Base-by-base conservation (phyloP, 192 early-diverging fungal genomes). In the Mortierella antarctica region DNA sequence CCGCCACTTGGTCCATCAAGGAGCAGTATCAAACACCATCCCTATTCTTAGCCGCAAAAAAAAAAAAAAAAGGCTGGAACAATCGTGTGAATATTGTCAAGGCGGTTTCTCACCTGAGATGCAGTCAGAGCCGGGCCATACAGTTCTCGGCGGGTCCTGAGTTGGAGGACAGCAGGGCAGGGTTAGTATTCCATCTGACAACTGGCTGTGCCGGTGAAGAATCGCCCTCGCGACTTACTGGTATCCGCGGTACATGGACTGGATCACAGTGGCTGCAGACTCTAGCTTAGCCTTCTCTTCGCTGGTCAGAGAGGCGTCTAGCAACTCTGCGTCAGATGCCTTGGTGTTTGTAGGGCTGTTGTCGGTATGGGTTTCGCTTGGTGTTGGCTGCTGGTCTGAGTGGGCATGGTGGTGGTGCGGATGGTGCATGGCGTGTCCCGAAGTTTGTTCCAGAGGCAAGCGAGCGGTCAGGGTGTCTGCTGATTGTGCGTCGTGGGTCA, bases 161-260 rank as follows among this genome's bases (percentile, higher is more conserved):
- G 55, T 14, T 23, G 23, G 41, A 41, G 20, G 47, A 15, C 45
- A 39, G 47, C 12, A 23, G 20, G 15, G 42, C 31, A 61, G 64
- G 31, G 18, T 49, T 14, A 42, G 41, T 18, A 49, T 50, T 2
- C 17, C 12, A 46, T 44, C 15, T 44, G 18, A 45, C 13, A 31
- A 62, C 5, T 21, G 2, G 40, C 5, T 60, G 6, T 40, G 21
- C 23, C 39, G n/a, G 17, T 10, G 47, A 45, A 31, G 47, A 17
- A 50, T 45, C 52, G 20, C 11, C 8, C 20, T 20, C 39, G 8
- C 55, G 4, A 60, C 64, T 48, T 52, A 79, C 76, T 71, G 76
- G 64, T 71, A 67, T 62, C 69, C 76, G 31, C 76, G 62, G 63
- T 62, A 79, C 4, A 40, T 63, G 8, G 76, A 79, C 46, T 79